phyloP scores from a whole-genome alignment of 805 yeast genomes.

The Ogataea ramenticola region DNA sequence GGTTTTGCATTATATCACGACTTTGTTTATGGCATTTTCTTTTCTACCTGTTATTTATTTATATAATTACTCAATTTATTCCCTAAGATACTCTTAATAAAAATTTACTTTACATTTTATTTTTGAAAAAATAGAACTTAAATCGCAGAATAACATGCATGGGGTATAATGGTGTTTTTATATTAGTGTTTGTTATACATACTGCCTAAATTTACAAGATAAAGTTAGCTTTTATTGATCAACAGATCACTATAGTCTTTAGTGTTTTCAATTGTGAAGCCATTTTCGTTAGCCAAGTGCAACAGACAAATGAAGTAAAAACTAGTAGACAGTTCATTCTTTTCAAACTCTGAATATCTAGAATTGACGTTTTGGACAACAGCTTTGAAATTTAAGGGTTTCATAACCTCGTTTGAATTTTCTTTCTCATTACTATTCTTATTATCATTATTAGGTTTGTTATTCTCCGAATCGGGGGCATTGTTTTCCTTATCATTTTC shows the following conservation, averaged over 20 bases:
- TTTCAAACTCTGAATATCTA: conserved; percentile 31
- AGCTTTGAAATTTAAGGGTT: conserved; percentile 21
- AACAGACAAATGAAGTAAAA: conserved; percentile 42
- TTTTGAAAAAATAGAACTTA: too few species aligned
- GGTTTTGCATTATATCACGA: too few species aligned
- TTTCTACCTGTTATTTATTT: too few species aligned
- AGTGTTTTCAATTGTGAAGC: conserved; percentile 30
- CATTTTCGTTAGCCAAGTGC: conserved; percentile 45
- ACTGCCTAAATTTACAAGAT: background rate
- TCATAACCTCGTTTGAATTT: background rate
- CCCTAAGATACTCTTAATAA: too few species aligned
- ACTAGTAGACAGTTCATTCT: conserved; percentile 39
- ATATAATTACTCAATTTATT: too few species aligned
- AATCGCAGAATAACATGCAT: too few species aligned
- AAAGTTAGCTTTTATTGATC: conserved; percentile 8
- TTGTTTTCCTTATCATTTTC: conserved; percentile 1
- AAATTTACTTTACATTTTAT: too few species aligned
- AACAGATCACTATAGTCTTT: conserved; percentile 30
- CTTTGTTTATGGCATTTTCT: too few species aligned
- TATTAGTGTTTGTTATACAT: background rate
- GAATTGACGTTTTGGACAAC: conserved; percentile 29
- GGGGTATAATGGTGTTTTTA: background rate
- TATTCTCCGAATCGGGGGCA: conserved; percentile 2
- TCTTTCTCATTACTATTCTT: background rate
- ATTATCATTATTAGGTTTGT: background rate